Evolutionary conservation across 208 protist genomes (phyloP), one percentile per base, ranked within the genome.

Genomic region (Naegleria gruberi): DNA sequence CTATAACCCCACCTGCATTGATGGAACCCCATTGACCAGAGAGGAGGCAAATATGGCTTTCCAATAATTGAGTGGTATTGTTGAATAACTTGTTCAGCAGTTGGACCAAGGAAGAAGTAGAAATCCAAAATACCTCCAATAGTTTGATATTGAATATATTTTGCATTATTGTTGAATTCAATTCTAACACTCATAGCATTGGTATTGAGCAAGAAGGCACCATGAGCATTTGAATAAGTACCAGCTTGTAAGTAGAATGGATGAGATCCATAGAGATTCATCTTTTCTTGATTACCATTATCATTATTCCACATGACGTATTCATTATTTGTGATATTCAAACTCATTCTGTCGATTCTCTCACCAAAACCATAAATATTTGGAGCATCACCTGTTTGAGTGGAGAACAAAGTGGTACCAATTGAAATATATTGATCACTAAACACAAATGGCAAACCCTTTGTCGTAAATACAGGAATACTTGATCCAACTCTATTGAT

Each of bases 91-190:
- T 92, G 57, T 6, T 90, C 37, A 34, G 94, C 92, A 0, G 89
- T 90, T 26, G 94, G 94, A n/a, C 95, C 95, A 7, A 91, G 42
- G 44, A 96, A 95, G n/a, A 98, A 91, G 87, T 91, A 96, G 0
- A 97, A 91, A 90, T 97, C 96, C 2, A 97, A 51, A 30, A 95
- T 82, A n/a, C 95, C 96, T 40, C 96, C 96, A 77, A 94, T 93
- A 4, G 90, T 81, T 65, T 91, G 88, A 82, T 91, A 96, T 7
- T 93, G 92, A 0, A 96, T 73, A 47, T 74, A 87, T 41, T 92
- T 82, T 30, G 10, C 86, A 23, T 41, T 12, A 34, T 34, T 42
- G 37, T 40, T 34, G 2, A 0, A 23, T 57, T 91, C 30, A 23
- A 94, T 55, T 12, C 87, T 51, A 34, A 96, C 90, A 81, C 95